Percentiles rank a stretch among this genome's conserved stretches.
phyloP scores from a whole-genome alignment of 2,329 filamentous ascomycete genomes.

The Penicillium sp. region DNA sequence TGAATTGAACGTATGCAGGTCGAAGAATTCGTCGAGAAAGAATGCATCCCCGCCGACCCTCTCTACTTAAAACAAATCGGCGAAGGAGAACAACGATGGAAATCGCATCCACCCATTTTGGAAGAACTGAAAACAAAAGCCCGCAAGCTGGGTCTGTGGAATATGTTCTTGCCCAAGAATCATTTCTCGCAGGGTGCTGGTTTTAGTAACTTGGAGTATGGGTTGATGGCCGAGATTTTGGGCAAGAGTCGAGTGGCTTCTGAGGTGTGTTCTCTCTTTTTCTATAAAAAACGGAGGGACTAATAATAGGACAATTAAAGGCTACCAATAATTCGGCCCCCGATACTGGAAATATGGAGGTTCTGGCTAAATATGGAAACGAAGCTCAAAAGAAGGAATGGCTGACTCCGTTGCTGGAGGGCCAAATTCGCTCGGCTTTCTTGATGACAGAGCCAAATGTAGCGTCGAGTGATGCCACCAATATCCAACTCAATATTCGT shows the following conservation, averaged over 20 bases:
- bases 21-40: slow-evolving; percentile 94
- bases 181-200: slow-evolving; percentile 95
- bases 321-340: slow-evolving; percentile 87
- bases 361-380: slow-evolving; percentile 85
- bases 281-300: slow-evolving; percentile 9
- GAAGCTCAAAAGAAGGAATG: slow-evolving; percentile 79
- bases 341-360: slow-evolving; percentile 95
- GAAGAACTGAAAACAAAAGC: slow-evolving; percentile 88
- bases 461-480: slow-evolving; percentile 86
- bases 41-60: slow-evolving; percentile 82
- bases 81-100: slow-evolving; percentile 72
- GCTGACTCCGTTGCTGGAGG: slow-evolving; percentile 76
- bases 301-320: slow-evolving; percentile 22
- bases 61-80: slow-evolving; percentile 78
- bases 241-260: slow-evolving; percentile 80
- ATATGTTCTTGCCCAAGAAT: slow-evolving; percentile 93
- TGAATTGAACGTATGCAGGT: slow-evolving; percentile 50
- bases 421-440: slow-evolving; percentile 83
- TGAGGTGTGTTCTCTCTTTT: slow-evolving; percentile 48
- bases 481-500: slow-evolving; percentile 79
- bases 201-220: slow-evolving; percentile 94
- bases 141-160: slow-evolving; percentile 83
- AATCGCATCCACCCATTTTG: slow-evolving; percentile 71
- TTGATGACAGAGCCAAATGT: slow-evolving; percentile 91
- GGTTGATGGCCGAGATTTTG: slow-evolving; percentile 92